A percentile compares a stretch with the other conserved stretches of the same genome.
Conservation (phyloP, 805 yeast species). For the Candida saitoana region DNA sequence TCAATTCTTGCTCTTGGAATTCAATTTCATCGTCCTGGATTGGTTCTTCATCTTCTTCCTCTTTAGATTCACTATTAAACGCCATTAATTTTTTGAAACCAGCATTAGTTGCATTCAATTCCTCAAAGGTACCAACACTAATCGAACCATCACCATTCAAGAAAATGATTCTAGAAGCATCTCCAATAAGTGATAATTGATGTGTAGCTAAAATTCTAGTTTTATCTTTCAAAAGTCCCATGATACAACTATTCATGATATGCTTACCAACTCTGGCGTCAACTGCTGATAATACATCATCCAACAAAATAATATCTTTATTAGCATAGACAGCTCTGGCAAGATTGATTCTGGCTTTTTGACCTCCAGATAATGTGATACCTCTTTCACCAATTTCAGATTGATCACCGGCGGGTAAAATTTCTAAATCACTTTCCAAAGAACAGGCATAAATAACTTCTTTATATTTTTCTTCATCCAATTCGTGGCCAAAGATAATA, state of each 20-base stretch:
- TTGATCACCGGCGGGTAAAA: slow-evolving; percentile 31
- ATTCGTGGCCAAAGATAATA: slow-evolving; percentile 25
- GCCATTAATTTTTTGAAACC: slow-evolving; percentile 29
- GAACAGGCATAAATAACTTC: slow-evolving; percentile 28
- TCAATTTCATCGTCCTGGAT: slow-evolving; percentile 13
- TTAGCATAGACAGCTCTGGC: slow-evolving; percentile 35
- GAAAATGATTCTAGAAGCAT: slow-evolving; percentile 28
- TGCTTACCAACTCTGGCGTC: slow-evolving; percentile 38
- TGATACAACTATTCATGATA: slow-evolving; percentile 28
- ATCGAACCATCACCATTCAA: slow-evolving; percentile 30
- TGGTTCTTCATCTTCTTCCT: slow-evolving; percentile 15
- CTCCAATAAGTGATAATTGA: slow-evolving; percentile 30
- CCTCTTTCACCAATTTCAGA: slow-evolving; percentile 39
- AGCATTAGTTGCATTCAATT: slow-evolving; percentile 18
- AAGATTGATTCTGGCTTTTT: slow-evolving; percentile 33
- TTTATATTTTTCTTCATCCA: slow-evolving; percentile 20
- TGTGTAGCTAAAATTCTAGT: slow-evolving; percentile 38
- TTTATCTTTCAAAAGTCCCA: slow-evolving; percentile 23
- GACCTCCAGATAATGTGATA: slow-evolving; percentile 36
- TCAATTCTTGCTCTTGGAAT: slow-evolving; percentile 14
- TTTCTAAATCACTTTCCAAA: slow-evolving; percentile 28
- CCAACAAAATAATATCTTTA: slow-evolving; percentile 26
- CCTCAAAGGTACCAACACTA: slow-evolving; percentile 26
- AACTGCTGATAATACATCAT: slow-evolving; percentile 36
- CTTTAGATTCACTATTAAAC: slow-evolving; percentile 15